phyloP scores from a whole-genome alignment of 352 stramenopile genomes.

The Phytophthora foliorum region DNA sequence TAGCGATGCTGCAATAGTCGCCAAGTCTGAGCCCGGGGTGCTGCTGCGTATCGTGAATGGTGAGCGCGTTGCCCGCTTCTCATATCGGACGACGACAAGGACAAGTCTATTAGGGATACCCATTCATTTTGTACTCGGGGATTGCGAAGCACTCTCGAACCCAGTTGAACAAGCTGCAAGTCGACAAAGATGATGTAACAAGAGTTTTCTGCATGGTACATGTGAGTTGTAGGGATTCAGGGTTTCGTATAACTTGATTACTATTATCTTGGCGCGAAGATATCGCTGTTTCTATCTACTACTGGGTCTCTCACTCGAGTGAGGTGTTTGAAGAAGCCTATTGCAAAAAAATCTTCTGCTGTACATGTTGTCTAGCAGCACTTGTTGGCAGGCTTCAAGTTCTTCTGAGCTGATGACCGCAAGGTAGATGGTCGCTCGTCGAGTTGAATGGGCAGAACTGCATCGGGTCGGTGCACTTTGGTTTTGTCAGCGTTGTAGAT shows the following conservation, averaged over 20 bases:
- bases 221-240: neutral
- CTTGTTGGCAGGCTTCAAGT: slow-evolving; percentile 4
- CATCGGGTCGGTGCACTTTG: slow-evolving; percentile 51
- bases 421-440: slow-evolving; percentile 26
- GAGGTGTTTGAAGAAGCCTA: slow-evolving; percentile 7
- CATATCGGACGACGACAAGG: slow-evolving; percentile 41
- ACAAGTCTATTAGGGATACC: neutral
- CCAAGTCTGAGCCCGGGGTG: slow-evolving; percentile 57
- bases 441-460: slow-evolving; percentile 48
- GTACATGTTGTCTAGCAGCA: slow-evolving; percentile 23
- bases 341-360: slow-evolving; percentile 13
- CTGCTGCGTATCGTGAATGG: slow-evolving; percentile 58
- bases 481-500: slow-evolving; percentile 76
- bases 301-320: slow-evolving; percentile 3
- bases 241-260: neutral
- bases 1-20: too few species aligned
- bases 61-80: slow-evolving; percentile 49
- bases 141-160: slow-evolving; percentile 30
- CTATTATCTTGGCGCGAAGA: neutral
- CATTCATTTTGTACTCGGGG: slow-evolving; percentile 42
- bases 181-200: too few species aligned
- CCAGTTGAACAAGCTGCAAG: slow-evolving; percentile 34
- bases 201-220: too few species aligned
- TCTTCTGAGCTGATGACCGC: slow-evolving; percentile 9
- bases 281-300: slow-evolving; percentile 6